These are phyloP conservation scores for Cladophialophora carrionii DNA, from an alignment of 2,329 filamentous ascomycete genomes.

Conservation along the genomic window DNA sequence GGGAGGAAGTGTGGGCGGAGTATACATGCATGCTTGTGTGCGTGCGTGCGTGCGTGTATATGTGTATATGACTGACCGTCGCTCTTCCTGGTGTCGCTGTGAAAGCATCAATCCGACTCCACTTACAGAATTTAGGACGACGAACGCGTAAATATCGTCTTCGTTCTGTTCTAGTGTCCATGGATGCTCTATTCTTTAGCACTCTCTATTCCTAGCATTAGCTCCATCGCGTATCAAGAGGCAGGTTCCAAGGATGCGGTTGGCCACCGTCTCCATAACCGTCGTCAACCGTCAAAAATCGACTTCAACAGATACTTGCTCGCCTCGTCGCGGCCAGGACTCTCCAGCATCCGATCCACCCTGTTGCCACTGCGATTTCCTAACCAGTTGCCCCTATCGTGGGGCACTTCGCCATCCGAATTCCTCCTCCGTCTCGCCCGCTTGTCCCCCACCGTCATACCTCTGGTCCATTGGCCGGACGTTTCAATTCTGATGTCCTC, in stretches of 20 bases:
- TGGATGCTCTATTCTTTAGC: too few relatives aligned
- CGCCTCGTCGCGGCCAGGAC: conserved; percentile 42
- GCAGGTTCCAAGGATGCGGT: too few relatives aligned
- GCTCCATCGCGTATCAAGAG: too few relatives aligned
- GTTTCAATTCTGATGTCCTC: conserved; percentile 92
- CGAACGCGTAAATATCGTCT: too few relatives aligned
- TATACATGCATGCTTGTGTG: too few relatives aligned
- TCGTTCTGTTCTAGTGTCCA: too few relatives aligned
- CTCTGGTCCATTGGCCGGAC: conserved; percentile 88
- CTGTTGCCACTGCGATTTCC: conserved; percentile 75
- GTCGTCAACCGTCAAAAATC: conserved; percentile 17
- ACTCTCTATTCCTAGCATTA: too few relatives aligned
- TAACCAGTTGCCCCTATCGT: conserved; percentile 77
- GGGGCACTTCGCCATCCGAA: conserved; percentile 61
- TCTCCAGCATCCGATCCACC: conserved; percentile 70
- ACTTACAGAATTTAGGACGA: too few relatives aligned
- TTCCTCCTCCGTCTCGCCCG: conserved; percentile 55
- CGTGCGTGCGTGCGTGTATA: too few relatives aligned
- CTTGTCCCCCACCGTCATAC: conserved; percentile 84
- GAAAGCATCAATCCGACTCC: too few relatives aligned
- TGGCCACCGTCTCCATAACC: neutral
- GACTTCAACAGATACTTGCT: conserved; percentile 22
- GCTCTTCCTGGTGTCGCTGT: too few relatives aligned
- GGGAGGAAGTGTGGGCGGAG: neutral
- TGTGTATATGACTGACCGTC: too few relatives aligned